Evolutionary conservation across 345 rosid genomes (phyloP).

Genomic region (Jatropha curcas): DNA sequence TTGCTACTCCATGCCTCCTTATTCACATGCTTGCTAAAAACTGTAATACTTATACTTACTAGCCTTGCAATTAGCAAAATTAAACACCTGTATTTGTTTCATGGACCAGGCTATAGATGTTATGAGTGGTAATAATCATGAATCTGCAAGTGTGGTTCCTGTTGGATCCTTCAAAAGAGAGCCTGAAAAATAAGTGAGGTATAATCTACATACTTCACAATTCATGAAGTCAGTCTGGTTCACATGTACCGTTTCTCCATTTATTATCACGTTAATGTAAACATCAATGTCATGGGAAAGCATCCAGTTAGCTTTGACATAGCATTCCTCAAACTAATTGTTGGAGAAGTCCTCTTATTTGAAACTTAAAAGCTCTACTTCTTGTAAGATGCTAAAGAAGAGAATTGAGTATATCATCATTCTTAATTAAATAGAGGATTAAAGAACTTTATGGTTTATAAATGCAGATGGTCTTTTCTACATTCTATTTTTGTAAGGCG

Average conservation of each 20-base stretch:
- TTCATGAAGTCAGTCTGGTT: not conserved
- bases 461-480: not conserved
- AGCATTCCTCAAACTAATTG: not conserved
- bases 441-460: not conserved
- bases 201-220: constrained; percentile 1
- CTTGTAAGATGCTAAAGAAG: not conserved
- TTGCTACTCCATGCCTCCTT: not conserved
- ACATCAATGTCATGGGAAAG: not conserved
- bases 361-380: not conserved
- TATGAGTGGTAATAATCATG: constrained; percentile 50
- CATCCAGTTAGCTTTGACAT: not conserved
- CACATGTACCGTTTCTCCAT: not conserved
- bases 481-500: not conserved
- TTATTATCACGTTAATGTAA: not conserved
- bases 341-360: not conserved
- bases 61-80: not conserved
- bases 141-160: constrained; percentile 53
- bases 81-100: constrained; percentile 5
- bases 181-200: constrained; percentile 63
- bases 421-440: not conserved
- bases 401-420: not conserved
- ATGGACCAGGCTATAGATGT: constrained; percentile 55
- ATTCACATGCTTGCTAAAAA: constrained; percentile 11
- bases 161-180: constrained; percentile 60
- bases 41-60: not conserved